Evolutionary conservation across 495 filamentous ascomycete species (phyloP).

Genomic region (Diplogelasinospora grovesii): DNA sequence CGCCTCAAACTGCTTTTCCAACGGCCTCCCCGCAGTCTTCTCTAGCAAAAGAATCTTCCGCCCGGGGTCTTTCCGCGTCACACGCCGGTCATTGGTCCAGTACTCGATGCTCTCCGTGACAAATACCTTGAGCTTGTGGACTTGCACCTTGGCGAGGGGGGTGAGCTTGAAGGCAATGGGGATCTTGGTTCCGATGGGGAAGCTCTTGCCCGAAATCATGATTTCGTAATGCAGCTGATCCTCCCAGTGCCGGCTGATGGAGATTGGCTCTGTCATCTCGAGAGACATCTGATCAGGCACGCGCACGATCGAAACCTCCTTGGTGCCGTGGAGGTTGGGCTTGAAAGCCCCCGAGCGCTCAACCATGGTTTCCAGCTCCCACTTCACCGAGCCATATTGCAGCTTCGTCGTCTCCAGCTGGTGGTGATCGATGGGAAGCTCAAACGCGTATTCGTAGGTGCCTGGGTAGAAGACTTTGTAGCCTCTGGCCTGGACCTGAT

Average conservation of each 20-base stretch:
- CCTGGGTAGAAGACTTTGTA: constrained; percentile 87
- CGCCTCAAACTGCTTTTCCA: constrained; percentile 67
- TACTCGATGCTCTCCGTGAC: constrained; percentile 95
- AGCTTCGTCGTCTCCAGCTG: constrained; percentile 88
- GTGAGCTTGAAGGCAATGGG: constrained; percentile 98
- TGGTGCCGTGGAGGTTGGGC: constrained; percentile 74
- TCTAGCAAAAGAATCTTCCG: constrained; percentile 86
- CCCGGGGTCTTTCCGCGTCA: constrained; percentile 77
- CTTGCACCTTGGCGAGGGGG: constrained; percentile 90
- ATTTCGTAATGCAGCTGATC: constrained; percentile 99
- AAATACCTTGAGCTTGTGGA: constrained; percentile 92
- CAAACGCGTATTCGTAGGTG: constrained; percentile 91
- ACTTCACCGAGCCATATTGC: constrained; percentile 81
- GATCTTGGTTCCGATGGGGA: constrained; percentile 84
- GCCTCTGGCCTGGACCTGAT: constrained; percentile 71
- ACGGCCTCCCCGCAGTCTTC: constrained; percentile 76
- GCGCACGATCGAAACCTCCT: constrained; percentile 81
- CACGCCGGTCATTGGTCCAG: constrained; percentile 78
- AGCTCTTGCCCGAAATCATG: constrained; percentile 97
- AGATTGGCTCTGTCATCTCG: constrained; percentile 92
- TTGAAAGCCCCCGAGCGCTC: constrained; percentile 91
- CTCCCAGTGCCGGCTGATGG: constrained; percentile 95
- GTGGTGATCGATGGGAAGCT: constrained; percentile 87
- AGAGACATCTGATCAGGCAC: constrained; percentile 86
- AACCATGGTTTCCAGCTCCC: constrained; percentile 80